Evolutionary conservation across 2,329 filamentous ascomycete species (phyloP), one percentile per base, ranked within the genome.

Genomic region (Aspergillus sp.): DNA sequence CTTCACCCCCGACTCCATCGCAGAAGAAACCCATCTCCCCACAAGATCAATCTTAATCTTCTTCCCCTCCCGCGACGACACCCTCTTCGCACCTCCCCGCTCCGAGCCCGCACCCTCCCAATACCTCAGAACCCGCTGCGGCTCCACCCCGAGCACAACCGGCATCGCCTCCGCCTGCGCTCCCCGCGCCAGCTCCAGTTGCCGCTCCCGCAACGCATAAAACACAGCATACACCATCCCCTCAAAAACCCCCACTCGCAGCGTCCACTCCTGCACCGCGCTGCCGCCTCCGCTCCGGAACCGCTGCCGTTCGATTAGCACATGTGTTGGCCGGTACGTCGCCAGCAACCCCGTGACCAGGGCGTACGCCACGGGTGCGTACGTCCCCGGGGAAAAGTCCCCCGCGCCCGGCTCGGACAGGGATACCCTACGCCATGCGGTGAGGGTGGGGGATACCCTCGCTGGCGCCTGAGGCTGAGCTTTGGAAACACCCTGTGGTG

Each of bases 191-290:
- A 38, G 35, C 35, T 42, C 7, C 9, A 5, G 40, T 4, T 42
- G 17, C 8, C 19, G 40, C 11, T 42, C 17, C 9, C 71, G 71
- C 45, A 89, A 64, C 0, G 85, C 81, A 47, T 79, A 76, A 35
- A 93, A 69, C 11, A 85, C 79, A 8, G 87, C 86, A 75, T 91
- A 88, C 0, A 95, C 72, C 84, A 94, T 94, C 3, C 84, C 83
- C 68, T 95, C 90, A 19, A 95, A 80, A 62, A 88, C 86, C 59
- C 93, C 93, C 8, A 95, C 89, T 1, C 89, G 79, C 38, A 94
- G 67, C 3, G 89, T 93, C 90, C 90, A 95, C 70, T 95, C 89
- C 54, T 85, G 82, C 1, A 95, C 84, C 0, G 84, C 80, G 0
- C 82, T 73, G 0, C 74, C 79, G 8, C 87, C 82, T n/a, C 78